phyloP scores from a whole-genome alignment of 805 yeast species.

The Candida corydali region DNA sequence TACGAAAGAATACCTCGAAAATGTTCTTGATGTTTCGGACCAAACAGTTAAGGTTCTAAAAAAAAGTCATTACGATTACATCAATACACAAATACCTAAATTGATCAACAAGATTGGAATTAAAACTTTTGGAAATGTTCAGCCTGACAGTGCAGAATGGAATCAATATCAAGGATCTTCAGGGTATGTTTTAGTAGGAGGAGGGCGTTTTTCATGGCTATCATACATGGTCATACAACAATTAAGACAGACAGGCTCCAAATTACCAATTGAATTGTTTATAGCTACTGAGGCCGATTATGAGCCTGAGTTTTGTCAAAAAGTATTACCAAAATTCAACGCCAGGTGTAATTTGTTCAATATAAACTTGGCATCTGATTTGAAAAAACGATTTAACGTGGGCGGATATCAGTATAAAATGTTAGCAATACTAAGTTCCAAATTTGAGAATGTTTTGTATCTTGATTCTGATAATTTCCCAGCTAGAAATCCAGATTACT shows the following conservation, averaged over 20 bases:
- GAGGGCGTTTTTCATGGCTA: conserved; percentile 50
- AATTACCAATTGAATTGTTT: conserved; percentile 49
- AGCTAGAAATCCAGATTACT: conserved; percentile 35
- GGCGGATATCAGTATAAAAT: conserved; percentile 51
- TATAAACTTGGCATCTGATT: conserved; percentile 13
- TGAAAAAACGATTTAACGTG: conserved; percentile 18
- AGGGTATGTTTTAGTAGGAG: conserved; percentile 50
- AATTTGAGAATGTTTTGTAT: conserved; percentile 44
- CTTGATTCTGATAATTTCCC: conserved; percentile 53
- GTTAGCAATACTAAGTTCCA: conserved; percentile 60
- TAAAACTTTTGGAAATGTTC: conserved; percentile 32
- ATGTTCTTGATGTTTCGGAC: conserved; percentile 38
- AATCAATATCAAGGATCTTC: conserved; percentile 22
- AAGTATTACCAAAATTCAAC: conserved; percentile 36
- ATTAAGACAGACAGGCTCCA: conserved; percentile 39
- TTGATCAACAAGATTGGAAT: conserved; percentile 22
- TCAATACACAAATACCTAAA: conserved; percentile 26
- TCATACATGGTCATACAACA: conserved; percentile 47
- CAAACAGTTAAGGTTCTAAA: conserved; percentile 29
- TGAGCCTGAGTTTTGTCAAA: conserved; percentile 44
- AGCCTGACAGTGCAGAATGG: conserved; percentile 39
- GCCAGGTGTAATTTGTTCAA: conserved; percentile 47
- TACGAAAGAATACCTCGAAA: conserved; percentile 42
- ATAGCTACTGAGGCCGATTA: conserved; percentile 42
- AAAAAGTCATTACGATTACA: conserved; percentile 32